Evolutionary conservation across 768 basidiomycete species (phyloP), one percentile per base, ranked within the genome.

Genomic region (Stropharia rugosoannulata): DNA sequence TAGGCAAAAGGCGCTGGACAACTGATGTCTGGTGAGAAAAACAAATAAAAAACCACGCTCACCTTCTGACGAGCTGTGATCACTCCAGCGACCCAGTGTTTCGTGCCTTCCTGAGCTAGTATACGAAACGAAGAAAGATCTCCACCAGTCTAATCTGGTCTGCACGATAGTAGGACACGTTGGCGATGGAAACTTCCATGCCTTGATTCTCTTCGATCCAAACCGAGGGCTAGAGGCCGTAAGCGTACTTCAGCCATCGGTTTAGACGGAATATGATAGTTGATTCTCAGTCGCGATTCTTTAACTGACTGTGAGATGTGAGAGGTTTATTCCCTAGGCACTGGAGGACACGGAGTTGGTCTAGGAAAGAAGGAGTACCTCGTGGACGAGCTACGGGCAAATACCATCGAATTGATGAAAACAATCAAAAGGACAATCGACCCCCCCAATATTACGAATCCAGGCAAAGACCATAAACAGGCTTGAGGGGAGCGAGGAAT

Each of bases 321-420:
- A 15, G 13, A 45, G 41, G 27, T 25, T 35, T 44, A 25, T 51
- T 32, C 6, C 29, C 29, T 53, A 90, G 87, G 87, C 62, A 90
- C 89, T 4, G 90, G 91, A 8, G 92, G 94, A 68, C 93, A 95
- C 67, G 93, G 93, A 0, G 87, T 95, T 13, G 93, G 93, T 1
- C 70, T 94, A 5, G 93, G 93, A 10, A 95, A 95, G 74, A 88
- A 84, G 62, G 83, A 89, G 63, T 95, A 91, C 69, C 80, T 98
- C 2, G 68, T 74, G 15, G 79, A 86, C 15, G 95, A 98, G 68
- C 80, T 98, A 0, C 95, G 95, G 0, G 75, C 75, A 43, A 86
- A 84, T 4, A 95, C 94, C 0, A 86, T 97, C 11, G 81, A 84
- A 45, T 73, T 96, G 8, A 94, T 97, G 93, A 85, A 84, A 73